A percentile compares a stretch with the other conserved stretches of the same genome.
These are phyloP conservation scores for Brettanomyces custersianus DNA, from an alignment of 805 yeast species.

Conservation along the genomic window DNA sequence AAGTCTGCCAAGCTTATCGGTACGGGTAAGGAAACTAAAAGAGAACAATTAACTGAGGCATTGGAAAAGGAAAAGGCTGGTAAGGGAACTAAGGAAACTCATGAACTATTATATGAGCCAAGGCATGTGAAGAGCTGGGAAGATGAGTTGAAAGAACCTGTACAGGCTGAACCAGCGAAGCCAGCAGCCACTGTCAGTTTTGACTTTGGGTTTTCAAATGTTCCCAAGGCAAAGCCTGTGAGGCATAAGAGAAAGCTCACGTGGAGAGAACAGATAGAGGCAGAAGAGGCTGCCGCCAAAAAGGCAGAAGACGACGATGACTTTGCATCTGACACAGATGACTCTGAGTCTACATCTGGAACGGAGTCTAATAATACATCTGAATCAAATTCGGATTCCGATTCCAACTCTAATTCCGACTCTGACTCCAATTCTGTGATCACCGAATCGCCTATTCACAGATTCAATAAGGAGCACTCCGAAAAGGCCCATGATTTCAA, in stretches of 20 bases:
- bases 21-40: slow-evolving; percentile 54
- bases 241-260: slow-evolving; percentile 50
- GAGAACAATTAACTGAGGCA: slow-evolving; percentile 69
- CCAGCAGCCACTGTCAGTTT: neutral
- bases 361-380: slow-evolving; percentile 15
- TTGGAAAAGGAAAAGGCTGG: slow-evolving; percentile 65
- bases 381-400: too few species aligned
- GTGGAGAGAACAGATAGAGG: slow-evolving; percentile 59
- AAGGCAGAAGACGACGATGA: slow-evolving; percentile 53
- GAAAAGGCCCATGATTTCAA: slow-evolving; percentile 60
- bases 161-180: slow-evolving; percentile 5
- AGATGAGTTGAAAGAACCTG: slow-evolving; percentile 14
- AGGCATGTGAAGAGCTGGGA: slow-evolving; percentile 56
- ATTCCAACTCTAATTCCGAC: too few species aligned
- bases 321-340: slow-evolving; percentile 32
- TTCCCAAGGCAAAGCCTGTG: slow-evolving; percentile 32
- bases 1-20: slow-evolving; percentile 76
- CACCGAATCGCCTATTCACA: slow-evolving; percentile 17
- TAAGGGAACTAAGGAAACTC: slow-evolving; percentile 51
- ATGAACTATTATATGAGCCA: slow-evolving; percentile 61
- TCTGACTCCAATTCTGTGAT: too few species aligned
- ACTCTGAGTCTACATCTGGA: slow-evolving; percentile 59
- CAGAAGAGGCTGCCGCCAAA: slow-evolving; percentile 32
- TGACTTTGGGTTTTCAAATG: slow-evolving; percentile 61
- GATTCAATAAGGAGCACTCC: slow-evolving; percentile 30